Evolutionary conservation across 257 asterid genomes (phyloP).

Genomic region (Forsythia suspensa): DNA sequence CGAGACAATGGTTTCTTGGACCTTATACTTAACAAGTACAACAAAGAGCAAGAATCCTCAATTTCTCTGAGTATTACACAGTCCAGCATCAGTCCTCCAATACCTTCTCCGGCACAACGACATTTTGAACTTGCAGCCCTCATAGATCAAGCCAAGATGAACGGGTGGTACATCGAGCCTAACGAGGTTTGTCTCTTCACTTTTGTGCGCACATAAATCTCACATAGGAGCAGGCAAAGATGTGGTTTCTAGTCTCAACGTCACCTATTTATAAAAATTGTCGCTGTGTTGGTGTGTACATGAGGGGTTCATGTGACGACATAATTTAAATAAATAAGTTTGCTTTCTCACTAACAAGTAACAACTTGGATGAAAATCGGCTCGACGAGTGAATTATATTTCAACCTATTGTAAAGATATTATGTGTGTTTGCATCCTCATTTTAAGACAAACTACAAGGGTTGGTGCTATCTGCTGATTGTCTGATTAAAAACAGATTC

Average conservation of each 20-base stretch:
- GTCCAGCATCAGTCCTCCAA: constrained; percentile 23
- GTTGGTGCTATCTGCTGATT: background rate
- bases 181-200: constrained; percentile 48
- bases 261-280: background rate
- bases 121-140: constrained; percentile 44
- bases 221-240: background rate
- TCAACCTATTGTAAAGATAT: too few relatives aligned
- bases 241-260: background rate
- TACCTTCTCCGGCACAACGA: constrained; percentile 25
- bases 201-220: background rate
- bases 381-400: too few relatives aligned
- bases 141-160: constrained; percentile 47
- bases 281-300: too few relatives aligned
- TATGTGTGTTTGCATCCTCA: too few relatives aligned
- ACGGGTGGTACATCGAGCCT: constrained; percentile 73
- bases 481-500: constrained; percentile 41
- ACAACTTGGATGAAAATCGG: too few relatives aligned
- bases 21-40: constrained; percentile 39
- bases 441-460: too few relatives aligned
- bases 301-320: too few relatives aligned
- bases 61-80: constrained; percentile 11
- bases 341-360: too few relatives aligned
- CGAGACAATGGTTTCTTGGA: constrained; percentile 73
- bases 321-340: too few relatives aligned
- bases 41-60: constrained; percentile 26